Conservation (phyloP, 441 rosid genomes). For the Biscutella auriculata region DNA sequence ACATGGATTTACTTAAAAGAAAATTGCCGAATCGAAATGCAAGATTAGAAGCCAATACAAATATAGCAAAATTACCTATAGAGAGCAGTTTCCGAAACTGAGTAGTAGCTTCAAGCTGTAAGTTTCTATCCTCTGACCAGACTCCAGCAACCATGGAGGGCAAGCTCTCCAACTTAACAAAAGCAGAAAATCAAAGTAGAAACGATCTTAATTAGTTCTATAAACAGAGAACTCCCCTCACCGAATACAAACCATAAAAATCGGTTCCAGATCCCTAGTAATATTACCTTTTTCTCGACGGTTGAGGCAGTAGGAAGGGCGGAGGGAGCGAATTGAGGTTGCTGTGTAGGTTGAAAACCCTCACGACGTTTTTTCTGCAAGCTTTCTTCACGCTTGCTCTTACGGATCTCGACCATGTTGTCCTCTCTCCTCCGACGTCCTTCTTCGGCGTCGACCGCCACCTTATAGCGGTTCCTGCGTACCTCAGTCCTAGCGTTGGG, state of each 20-base stretch:
- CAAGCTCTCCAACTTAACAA: slow-evolving; percentile 76
- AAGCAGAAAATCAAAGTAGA: background rate
- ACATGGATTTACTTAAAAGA: background rate
- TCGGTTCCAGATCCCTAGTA: too few species aligned
- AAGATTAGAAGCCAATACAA: background rate
- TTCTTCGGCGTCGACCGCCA: slow-evolving; percentile 85
- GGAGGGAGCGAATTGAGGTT: slow-evolving; percentile 29
- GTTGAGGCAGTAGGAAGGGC: slow-evolving; percentile 38
- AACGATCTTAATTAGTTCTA: too few species aligned
- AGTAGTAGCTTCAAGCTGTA: slow-evolving; percentile 66
- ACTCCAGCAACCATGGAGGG: slow-evolving; percentile 65
- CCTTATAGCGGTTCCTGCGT: slow-evolving; percentile 72
- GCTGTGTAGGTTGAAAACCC: slow-evolving; percentile 49
- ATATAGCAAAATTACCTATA: slow-evolving; percentile 32
- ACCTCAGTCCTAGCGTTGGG: slow-evolving; percentile 71
- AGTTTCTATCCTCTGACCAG: slow-evolving; percentile 41
- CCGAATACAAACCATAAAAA: too few species aligned
- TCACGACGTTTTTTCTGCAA: slow-evolving; percentile 81
- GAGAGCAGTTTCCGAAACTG: slow-evolving; percentile 76
- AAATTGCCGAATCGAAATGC: background rate
- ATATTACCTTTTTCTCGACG: slow-evolving; percentile 49
- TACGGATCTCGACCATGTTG: slow-evolving; percentile 90
- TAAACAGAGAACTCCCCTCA: too few species aligned
- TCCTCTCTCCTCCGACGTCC: slow-evolving; percentile 88
- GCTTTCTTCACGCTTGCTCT: slow-evolving; percentile 77